Evolutionary conservation across 1,139 yeast species (phyloP), one percentile per base, ranked within the genome.

Genomic region (Geotrichum fermentans): DNA sequence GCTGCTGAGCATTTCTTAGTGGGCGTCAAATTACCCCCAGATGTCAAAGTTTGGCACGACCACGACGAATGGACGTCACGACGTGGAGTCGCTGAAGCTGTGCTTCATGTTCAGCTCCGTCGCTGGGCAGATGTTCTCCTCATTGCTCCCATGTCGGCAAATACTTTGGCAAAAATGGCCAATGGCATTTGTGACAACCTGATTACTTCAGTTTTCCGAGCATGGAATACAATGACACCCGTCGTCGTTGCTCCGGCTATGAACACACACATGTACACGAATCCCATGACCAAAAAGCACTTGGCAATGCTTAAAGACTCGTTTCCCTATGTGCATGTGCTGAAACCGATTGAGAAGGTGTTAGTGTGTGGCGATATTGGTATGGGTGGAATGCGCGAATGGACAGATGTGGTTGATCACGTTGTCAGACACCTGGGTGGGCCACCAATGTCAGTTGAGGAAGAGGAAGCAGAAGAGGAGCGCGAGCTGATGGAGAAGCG

Each of bases 371-470:
- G 98, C 45, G 98, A 92, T 67, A 87, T 92, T 52, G 98, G 98
- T 2, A 84, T 80, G 73, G 98, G 98, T 22, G 98, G 97, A 8
- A 92, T 92, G 98, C 75, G 96, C 61, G 97, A 92, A 68, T 90
- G 97, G 97, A 77, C 81, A 54, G 97, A 89, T 56, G 78, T 90
- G 49, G 97, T 89, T 10, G 96, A 88, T 59, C 79, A 81, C 14
- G 67, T 88, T 49, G 80, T 87, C 46, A 75, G 79, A 4, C 57
- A 63, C 21, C 60, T 71, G 16, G 72, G 71, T 26, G 67, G 67
- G 3, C 61, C 59, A 1, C 61, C 62, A 4, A 61, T 58, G n/a
- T 63, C 60, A 4, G 40, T 42, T n/a, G 50, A 47, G 20, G 47
- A 47, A 26, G 50, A 47, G 26, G 50, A 42, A 22, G 50, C 26